These are phyloP conservation scores for Aspergillus tamarii DNA, from an alignment of 2,329 filamentous ascomycete species.

Conservation along the genomic window DNA sequence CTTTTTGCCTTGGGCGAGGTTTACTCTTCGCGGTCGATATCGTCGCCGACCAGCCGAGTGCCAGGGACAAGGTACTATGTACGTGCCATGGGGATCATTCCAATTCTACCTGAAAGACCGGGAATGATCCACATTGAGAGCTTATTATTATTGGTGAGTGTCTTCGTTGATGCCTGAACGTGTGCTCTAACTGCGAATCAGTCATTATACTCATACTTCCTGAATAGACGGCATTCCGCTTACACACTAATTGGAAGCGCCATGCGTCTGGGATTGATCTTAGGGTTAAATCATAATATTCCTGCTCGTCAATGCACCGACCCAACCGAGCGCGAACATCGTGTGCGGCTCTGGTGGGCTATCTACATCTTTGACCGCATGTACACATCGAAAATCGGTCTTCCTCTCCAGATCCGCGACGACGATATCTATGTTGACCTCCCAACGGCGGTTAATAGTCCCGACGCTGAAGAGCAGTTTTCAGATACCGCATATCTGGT, in stretches of 20 bases:
- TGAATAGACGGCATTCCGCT: constrained; percentile 31
- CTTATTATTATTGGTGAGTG: constrained; percentile 38
- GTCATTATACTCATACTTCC: constrained; percentile 30
- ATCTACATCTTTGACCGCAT: constrained; percentile 43
- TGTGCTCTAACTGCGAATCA: constrained; percentile 8
- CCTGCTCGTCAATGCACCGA: constrained; percentile 29
- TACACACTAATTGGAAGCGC: constrained; percentile 37
- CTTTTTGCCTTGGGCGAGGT: constrained; percentile 48
- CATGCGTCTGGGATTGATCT: constrained; percentile 42
- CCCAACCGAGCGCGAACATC: constrained; percentile 37
- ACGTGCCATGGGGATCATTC: constrained; percentile 39
- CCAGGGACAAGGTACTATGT: constrained; percentile 46
- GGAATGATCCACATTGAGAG: constrained; percentile 46
- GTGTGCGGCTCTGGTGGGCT: constrained; percentile 37
- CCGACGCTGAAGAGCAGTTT: constrained; percentile 33
- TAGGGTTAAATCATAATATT: constrained; percentile 45
- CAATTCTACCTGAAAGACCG: constrained; percentile 44
- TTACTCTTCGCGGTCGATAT: constrained; percentile 38
- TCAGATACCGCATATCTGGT: constrained; percentile 33
- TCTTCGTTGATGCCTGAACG: not conserved
- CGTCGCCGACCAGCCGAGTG: constrained; percentile 26
- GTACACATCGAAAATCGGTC: constrained; percentile 50
- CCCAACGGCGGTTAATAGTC: constrained; percentile 27
- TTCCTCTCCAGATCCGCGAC: constrained; percentile 50
- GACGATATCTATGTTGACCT: constrained; percentile 44